A percentile compares a stretch with the other conserved stretches of the same genome.
Evolutionary conservation across 2,329 filamentous ascomycete species (phyloP).

Genomic region (Calonectria fujianensis): DNA sequence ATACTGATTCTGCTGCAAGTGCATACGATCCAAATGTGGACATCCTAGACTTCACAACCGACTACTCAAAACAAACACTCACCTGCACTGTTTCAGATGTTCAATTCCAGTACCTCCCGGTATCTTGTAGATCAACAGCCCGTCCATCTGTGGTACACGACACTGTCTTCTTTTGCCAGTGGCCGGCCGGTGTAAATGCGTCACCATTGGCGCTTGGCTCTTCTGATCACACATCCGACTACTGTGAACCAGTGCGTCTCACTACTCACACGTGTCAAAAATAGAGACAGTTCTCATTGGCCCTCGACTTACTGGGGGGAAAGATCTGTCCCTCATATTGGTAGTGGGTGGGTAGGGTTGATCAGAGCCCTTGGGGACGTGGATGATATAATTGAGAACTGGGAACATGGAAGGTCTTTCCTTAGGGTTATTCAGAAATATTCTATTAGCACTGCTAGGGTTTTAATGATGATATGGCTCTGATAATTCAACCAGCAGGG

Average conservation of each 20-base stretch:
- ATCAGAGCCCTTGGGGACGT: too few relatives aligned
- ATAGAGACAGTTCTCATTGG: neutral
- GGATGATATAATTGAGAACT: too few relatives aligned
- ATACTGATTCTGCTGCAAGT: neutral
- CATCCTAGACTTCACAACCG: slow-evolving; percentile 3
- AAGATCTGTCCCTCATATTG: neutral
- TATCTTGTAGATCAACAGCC: neutral
- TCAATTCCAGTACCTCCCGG: neutral
- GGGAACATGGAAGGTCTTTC: neutral
- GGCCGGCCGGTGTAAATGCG: neutral
- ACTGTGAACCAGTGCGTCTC: neutral
- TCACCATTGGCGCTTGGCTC: neutral
- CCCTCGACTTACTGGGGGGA: too few relatives aligned
- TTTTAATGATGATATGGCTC: neutral
- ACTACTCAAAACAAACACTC: neutral
- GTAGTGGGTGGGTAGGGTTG: neutral
- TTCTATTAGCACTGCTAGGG: neutral
- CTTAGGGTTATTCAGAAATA: neutral
- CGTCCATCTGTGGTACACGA: neutral
- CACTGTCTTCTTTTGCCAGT: neutral
- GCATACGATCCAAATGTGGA: neutral
- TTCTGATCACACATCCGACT: neutral
- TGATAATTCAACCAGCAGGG: neutral
- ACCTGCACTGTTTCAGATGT: neutral
- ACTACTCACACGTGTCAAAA: neutral